Base-by-base conservation (phyloP, 768 basidiomycete species). In the Trametes sanguinea region DNA sequence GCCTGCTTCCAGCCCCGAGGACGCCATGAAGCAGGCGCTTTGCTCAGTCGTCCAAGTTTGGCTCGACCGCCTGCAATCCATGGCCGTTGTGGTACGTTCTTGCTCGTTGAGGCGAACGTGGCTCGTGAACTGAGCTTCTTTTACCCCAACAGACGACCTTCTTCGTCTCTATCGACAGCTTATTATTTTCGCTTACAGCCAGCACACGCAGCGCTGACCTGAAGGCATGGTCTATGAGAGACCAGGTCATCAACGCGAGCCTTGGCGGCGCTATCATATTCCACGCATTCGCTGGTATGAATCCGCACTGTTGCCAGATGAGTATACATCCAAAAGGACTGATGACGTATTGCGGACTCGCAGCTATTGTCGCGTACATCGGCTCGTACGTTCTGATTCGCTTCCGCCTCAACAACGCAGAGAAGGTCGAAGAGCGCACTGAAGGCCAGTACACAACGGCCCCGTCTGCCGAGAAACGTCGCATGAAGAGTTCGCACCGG, bases 161-260 rank as follows among this genome's bases (percentile, higher is more conserved):
- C 68, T 86, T 86, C 57, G 85, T 85, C 2, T 80, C 85, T 0
- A 81, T 79, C 14, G 85, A 86, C n/a, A n/a, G n/a, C n/a, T n/a
- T n/a, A n/a, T n/a, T n/a, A n/a, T n/a, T n/a, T n/a, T n/a, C n/a
- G n/a, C n/a, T n/a, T n/a, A n/a, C n/a, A n/a, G n/a, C n/a, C n/a
- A n/a, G n/a, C n/a, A n/a, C n/a, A n/a, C n/a, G n/a, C n/a, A n/a
- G n/a, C n/a, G n/a, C n/a, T n/a, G n/a, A n/a, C n/a, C n/a, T n/a
- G n/a, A n/a, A n/a, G n/a, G n/a, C n/a, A n/a, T n/a, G n/a, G n/a
- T n/a, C n/a, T n/a, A n/a, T n/a, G n/a, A n/a, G n/a, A n/a, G n/a
- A n/a, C n/a, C n/a, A n/a, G n/a, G n/a, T n/a, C n/a, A n/a, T n/a
- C n/a, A n/a, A n/a, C n/a, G n/a, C n/a, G n/a, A n/a, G n/a, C n/a